A percentile compares a stretch with the other conserved stretches of the same genome.
Evolutionary conservation across 768 basidiomycete species (phyloP).

Genomic region (Strobilomyces dryophilus): DNA sequence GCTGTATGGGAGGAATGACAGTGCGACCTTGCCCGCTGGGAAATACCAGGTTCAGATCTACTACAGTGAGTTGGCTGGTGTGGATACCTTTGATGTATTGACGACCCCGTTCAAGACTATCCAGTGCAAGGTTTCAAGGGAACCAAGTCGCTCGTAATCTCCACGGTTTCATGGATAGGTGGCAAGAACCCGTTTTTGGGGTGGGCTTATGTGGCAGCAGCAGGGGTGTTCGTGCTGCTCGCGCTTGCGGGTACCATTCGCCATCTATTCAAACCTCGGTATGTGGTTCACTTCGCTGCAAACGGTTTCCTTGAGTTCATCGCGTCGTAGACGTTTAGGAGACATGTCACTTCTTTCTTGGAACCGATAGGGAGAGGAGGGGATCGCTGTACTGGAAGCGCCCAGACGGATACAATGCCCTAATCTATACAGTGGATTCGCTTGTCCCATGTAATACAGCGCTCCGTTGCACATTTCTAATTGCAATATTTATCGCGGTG

Average conservation of each 20-base stretch:
- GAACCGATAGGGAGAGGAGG: constrained; percentile 47
- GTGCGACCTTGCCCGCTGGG: constrained; percentile 64
- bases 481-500: constrained; percentile 19
- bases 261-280: constrained; percentile 92
- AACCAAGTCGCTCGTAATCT: constrained; percentile 95
- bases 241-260: constrained; percentile 86
- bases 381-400: constrained; percentile 2
- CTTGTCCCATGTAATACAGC: constrained; percentile 22
- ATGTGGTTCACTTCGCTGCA: constrained; percentile 16
- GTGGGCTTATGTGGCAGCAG: constrained; percentile 93
- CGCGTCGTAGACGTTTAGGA: constrained; percentile 59
- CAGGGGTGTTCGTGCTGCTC: constrained; percentile 82
- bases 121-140: constrained; percentile 89
- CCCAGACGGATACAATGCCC: neutral
- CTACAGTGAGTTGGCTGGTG: constrained; percentile 53
- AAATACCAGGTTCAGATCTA: constrained; percentile 71
- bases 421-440: constrained; percentile 21
- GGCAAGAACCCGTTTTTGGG: constrained; percentile 98
- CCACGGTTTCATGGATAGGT: constrained; percentile 97
- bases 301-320: neutral
- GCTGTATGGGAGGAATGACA: constrained; percentile 88
- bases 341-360: constrained; percentile 87
- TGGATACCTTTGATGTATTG: neutral
- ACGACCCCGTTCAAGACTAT: constrained; percentile 59
- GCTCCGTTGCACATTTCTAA: constrained; percentile 14